phyloP scores from a whole-genome alignment of 495 filamentous ascomycete species.

The Aspergillus asperescens region DNA sequence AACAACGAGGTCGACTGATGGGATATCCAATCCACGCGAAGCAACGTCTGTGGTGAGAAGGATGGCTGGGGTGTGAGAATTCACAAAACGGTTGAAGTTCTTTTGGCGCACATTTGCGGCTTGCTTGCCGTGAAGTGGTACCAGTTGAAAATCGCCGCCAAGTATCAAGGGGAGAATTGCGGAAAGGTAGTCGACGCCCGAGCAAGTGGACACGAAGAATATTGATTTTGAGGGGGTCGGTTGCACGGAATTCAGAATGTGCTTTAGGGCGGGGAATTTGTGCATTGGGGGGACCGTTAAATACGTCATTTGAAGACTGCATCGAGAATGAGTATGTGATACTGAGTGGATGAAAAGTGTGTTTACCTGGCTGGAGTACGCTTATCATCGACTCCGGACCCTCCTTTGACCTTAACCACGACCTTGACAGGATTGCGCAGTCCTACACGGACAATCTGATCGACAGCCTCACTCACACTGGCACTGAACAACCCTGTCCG shows the following conservation, averaged over 20 bases:
- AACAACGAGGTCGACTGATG: conserved; percentile 87
- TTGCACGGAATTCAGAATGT: conserved; percentile 62
- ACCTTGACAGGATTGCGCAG: conserved; percentile 92
- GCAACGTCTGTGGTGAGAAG: conserved; percentile 85
- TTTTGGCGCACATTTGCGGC: conserved; percentile 70
- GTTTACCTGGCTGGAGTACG: conserved; percentile 71
- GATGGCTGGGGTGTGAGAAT: conserved; percentile 59
- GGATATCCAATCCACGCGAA: conserved; percentile 87
- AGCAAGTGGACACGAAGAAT: conserved; percentile 89
- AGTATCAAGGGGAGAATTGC: conserved; percentile 65
- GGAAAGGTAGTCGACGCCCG: conserved; percentile 89
- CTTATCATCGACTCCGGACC: conserved; percentile 68
- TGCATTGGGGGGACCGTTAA: conserved; percentile 65
- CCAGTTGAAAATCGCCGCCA: conserved; percentile 54
- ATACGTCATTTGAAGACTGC: conserved; percentile 83
- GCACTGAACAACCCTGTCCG: conserved; percentile 93
- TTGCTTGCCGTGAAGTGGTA: conserved; percentile 88
- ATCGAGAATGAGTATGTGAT: conserved; percentile 10
- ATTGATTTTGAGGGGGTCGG: conserved; percentile 78
- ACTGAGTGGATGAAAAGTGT: neutral
- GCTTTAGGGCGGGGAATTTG: conserved; percentile 68
- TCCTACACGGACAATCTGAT: conserved; percentile 86
- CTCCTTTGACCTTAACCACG: conserved; percentile 82
- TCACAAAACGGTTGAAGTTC: conserved; percentile 75
- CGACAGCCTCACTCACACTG: conserved; percentile 83